Percentiles rank a stretch among this genome's conserved stretches.
These are phyloP conservation scores for Suillus subalutaceus DNA, from an alignment of 768 basidiomycete species.

Conservation along the genomic window DNA sequence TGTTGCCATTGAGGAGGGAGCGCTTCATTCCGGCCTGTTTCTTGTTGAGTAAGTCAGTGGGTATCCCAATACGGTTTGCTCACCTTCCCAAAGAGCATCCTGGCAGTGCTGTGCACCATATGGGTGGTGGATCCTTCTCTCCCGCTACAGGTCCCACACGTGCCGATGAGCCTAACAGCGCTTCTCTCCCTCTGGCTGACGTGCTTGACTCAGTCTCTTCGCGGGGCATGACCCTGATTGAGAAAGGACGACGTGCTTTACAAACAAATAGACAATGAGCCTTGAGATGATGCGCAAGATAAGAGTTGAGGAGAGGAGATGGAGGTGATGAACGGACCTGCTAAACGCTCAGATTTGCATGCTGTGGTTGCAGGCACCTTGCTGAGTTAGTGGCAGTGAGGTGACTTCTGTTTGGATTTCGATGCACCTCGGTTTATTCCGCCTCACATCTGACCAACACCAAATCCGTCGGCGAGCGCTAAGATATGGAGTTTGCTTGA, in stretches of 20 bases:
- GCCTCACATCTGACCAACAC: background rate
- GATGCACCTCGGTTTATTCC: background rate
- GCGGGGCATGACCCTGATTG: background rate
- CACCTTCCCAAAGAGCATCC: background rate
- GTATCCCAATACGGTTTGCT: background rate
- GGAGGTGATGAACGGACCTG: background rate
- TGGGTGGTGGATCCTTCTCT: background rate
- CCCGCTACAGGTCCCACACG: background rate
- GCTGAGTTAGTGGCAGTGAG: background rate
- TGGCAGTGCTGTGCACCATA: constrained; percentile 1
- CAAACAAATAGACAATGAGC: background rate
- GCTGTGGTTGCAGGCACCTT: background rate
- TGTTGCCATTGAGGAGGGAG: background rate
- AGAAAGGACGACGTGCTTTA: background rate
- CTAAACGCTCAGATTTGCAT: background rate
- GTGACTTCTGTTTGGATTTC: background rate
- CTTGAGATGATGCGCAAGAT: background rate
- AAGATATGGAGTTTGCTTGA: background rate
- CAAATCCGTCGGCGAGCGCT: background rate
- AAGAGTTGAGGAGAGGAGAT: background rate
- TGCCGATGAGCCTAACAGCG: background rate
- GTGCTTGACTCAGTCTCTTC: background rate
- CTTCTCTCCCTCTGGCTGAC: background rate
- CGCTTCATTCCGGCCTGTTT: background rate
- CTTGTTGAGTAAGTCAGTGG: background rate